These are phyloP conservation scores for Dendrobium officinale DNA, from an alignment of 106 monocot species.

Conservation along the genomic window DNA sequence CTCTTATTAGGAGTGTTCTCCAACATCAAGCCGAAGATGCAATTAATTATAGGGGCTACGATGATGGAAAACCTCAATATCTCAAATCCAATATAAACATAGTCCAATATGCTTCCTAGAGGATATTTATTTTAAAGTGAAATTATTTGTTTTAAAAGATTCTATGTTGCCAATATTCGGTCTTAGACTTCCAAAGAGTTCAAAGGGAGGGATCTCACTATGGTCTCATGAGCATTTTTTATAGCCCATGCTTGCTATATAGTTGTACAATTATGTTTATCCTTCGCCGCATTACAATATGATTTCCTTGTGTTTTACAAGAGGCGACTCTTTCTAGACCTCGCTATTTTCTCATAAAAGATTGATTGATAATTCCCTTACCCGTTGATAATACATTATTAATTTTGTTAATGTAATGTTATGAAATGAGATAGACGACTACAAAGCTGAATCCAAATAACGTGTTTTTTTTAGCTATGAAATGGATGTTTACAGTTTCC, in stretches of 20 bases:
- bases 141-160: no score
- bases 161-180: no score
- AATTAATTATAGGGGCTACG: no score
- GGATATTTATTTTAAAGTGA: no score
- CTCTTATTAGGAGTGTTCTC: no score
- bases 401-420: neutral
- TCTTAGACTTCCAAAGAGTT: no score
- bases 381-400: neutral
- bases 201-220: no score
- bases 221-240: no score
- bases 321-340: neutral
- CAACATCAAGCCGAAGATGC: no score
- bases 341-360: neutral
- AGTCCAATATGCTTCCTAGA: no score
- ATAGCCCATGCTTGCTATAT: neutral
- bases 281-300: neutral
- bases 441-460: neutral
- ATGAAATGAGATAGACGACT: neutral
- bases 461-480: neutral
- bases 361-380: neutral
- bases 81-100: no score
- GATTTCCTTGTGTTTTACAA: neutral
- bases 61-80: no score
- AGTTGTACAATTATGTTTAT: neutral
- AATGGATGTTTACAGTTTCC: neutral